Percentiles rank a stretch among this genome's conserved stretches.
phyloP scores from a whole-genome alignment of 2,329 filamentous ascomycete species.

The Mycocentrospora acerina region DNA sequence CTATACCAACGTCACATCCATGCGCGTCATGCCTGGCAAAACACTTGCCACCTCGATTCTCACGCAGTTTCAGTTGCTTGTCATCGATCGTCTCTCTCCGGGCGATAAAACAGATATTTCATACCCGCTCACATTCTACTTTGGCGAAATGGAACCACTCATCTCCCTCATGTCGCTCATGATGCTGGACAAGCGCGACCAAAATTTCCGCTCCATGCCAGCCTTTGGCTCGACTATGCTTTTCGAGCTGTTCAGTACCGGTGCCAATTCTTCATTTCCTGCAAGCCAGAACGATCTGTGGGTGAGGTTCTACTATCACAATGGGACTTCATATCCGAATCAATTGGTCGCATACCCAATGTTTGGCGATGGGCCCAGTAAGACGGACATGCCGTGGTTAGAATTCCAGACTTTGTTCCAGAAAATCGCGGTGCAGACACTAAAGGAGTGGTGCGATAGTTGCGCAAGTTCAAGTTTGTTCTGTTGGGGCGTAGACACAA shows the following conservation, averaged over 20 bases:
- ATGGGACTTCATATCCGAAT: slow-evolving; percentile 50
- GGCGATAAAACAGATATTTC: slow-evolving; percentile 23
- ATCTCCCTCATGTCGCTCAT: slow-evolving; percentile 34
- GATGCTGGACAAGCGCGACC: slow-evolving; percentile 19
- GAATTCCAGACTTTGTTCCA: slow-evolving; percentile 53
- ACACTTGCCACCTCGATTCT: slow-evolving; percentile 33
- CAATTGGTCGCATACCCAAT: slow-evolving; percentile 50
- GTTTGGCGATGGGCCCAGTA: slow-evolving; percentile 51
- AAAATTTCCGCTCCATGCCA: slow-evolving; percentile 26
- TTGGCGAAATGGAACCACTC: slow-evolving; percentile 38
- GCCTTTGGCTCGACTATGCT: slow-evolving; percentile 37
- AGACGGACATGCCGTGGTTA: slow-evolving; percentile 50
- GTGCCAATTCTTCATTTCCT: slow-evolving; percentile 38
- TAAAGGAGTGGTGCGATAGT: slow-evolving; percentile 54
- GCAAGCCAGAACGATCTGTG: slow-evolving; percentile 48
- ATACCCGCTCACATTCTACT: slow-evolving; percentile 48
- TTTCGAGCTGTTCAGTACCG: slow-evolving; percentile 51
- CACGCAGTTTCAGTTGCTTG: slow-evolving; percentile 20
- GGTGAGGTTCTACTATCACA: slow-evolving; percentile 60
- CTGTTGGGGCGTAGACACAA: slow-evolving; percentile 48
- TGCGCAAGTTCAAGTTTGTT: slow-evolving; percentile 54
- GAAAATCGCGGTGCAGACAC: slow-evolving; percentile 46
- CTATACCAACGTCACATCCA: slow-evolving; percentile 13
- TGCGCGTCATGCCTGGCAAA: slow-evolving; percentile 32
- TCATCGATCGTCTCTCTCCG: slow-evolving; percentile 11